Base-by-base conservation (phyloP, 2,329 filamentous ascomycete species). In the Macrophomina tecta region DNA sequence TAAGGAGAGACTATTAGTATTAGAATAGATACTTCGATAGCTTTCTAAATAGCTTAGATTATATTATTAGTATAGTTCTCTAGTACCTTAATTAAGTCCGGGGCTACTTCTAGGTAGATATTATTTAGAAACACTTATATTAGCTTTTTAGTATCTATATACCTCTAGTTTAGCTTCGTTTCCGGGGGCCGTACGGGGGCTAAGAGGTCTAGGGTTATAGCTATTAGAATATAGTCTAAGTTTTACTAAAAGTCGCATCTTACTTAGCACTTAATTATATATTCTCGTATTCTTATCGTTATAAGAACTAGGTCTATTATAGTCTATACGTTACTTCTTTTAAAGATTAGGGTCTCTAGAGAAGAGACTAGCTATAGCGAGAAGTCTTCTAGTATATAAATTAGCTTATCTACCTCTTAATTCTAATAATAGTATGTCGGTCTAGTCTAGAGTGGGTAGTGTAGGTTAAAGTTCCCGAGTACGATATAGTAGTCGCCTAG, bases 381-480 rank as follows among this genome's bases (percentile, higher is more conserved):
- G 3, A 38, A 55, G 30, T 14, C 14, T 34, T 55, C 5, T 34
- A 40, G 52, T 38, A 56, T 5, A 14, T 18, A 6, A 32, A 56
- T 18, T 4, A 56, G 38, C 32, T 38, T n/a, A 14, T 38, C 32
- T 38, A n/a, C 9, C 32, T 38, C 32, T 18, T 3, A 32, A 40
- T 38, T 32, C n/a, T 38, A 32, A 9, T 7, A 6, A 12, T 12
- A 2, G 32, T 14, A 38, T 2, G 1, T 12, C 1, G 11, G 52
- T 40, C 40, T 32, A n/a, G 18, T 56, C 32, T n/a, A 56, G 52
- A 56, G 64, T 32, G 64, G 61, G 38, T 71, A 55, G 65, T 68
- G 56, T 5, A 70, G 60, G 48, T 70, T 70, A 32, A 69, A 69
- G 45, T 70, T 64, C 12, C 69, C 67, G 9, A 69, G 68, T 3